Evolutionary conservation across 441 rosid genomes (phyloP).

Genomic region (Pelargonium myrrhifolium): DNA sequence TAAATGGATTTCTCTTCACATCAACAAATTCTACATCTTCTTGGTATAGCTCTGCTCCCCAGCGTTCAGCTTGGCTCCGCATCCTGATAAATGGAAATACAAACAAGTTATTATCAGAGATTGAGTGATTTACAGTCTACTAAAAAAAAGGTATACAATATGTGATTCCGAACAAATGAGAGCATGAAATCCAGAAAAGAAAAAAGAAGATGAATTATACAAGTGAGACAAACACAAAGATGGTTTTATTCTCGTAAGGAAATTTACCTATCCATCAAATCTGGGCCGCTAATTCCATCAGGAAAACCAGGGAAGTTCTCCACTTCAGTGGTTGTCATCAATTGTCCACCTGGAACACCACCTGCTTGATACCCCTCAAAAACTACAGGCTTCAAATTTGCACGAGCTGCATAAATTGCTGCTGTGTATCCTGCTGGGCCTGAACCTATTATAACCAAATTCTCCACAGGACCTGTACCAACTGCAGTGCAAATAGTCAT

Average conservation of each 20-base stretch:
- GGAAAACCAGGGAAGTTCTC: conserved; percentile 8
- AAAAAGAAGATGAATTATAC: background rate
- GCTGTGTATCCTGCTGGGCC: conserved; percentile 4
- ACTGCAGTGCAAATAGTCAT: background rate
- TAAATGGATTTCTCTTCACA: conserved; percentile 3
- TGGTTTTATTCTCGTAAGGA: background rate
- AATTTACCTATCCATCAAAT: conserved; percentile 1
- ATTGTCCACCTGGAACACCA: conserved; percentile 6
- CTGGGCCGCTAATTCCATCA: background rate
- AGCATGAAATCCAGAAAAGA: background rate
- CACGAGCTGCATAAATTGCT: conserved; percentile 7
- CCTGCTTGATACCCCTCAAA: conserved; percentile 3
- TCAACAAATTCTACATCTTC: conserved; percentile 7
- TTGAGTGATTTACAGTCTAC: background rate
- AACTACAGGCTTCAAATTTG: conserved; percentile 1
- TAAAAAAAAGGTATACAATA: background rate
- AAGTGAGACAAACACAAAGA: background rate
- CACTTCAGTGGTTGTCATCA: background rate
- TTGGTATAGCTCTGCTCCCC: conserved; percentile 5
- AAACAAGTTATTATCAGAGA: background rate
- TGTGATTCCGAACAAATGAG: background rate
- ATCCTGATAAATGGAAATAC: background rate
- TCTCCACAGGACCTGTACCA: background rate
- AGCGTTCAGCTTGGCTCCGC: conserved; percentile 3
- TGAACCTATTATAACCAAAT: conserved; percentile 2